Evolutionary conservation across 169 alveolate species (phyloP).

Genomic region (Plasmodium ovale): DNA sequence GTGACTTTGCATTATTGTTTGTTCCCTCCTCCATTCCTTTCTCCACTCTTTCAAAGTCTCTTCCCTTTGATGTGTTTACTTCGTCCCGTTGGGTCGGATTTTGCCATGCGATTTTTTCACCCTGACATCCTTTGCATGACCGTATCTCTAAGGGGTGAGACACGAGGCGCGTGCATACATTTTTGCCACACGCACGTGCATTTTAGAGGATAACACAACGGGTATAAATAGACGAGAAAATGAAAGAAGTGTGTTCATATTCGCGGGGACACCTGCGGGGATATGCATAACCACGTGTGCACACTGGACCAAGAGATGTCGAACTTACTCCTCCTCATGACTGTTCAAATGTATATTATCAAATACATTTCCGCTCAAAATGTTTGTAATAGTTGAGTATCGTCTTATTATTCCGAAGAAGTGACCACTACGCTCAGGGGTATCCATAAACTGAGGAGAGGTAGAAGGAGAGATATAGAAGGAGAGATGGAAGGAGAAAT

Average conservation of each 20-base stretch:
- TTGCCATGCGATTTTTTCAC: too few species aligned
- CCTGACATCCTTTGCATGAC: too few species aligned
- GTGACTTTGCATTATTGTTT: too few species aligned
- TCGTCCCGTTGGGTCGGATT: too few species aligned
- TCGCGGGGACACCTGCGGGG: background rate
- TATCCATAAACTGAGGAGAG: constrained; percentile 6
- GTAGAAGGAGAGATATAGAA: background rate
- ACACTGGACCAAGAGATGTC: background rate
- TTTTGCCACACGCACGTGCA: too few species aligned
- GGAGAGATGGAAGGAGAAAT: background rate
- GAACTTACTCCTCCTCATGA: background rate
- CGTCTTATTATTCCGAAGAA: constrained; percentile 25
- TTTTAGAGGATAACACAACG: too few species aligned
- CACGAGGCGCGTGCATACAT: too few species aligned
- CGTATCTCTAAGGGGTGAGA: too few species aligned
- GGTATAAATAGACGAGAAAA: background rate
- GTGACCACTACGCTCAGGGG: background rate
- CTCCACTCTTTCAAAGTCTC: too few species aligned
- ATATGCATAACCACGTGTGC: too few species aligned
- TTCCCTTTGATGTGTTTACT: too few species aligned
- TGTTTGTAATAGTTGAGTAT: constrained; percentile 6
- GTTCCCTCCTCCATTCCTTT: too few species aligned
- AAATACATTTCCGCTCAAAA: constrained; percentile 25
- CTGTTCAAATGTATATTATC: constrained; percentile 11
- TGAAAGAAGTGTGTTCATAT: background rate